Percentiles rank a stretch among this genome's conserved stretches.
These are phyloP conservation scores for Neurospora discreta DNA, from an alignment of 495 filamentous ascomycete genomes.

Conservation along the genomic window DNA sequence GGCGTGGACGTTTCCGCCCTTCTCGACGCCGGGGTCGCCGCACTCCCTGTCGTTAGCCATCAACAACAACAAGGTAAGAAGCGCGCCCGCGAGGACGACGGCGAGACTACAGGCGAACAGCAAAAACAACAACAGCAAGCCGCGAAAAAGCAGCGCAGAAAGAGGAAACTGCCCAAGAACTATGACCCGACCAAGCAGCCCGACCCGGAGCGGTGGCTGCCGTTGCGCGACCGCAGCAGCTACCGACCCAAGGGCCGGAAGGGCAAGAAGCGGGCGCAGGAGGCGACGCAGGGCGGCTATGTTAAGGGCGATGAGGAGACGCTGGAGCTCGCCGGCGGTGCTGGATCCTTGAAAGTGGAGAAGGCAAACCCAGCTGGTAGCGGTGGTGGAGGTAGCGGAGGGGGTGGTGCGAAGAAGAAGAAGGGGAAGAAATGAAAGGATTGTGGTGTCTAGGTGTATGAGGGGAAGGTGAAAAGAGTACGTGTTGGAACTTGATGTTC, in stretches of 20 bases:
- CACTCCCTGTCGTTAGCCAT: constrained; percentile 31
- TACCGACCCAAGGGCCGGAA: constrained; percentile 88
- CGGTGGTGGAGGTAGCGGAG: constrained; percentile 25
- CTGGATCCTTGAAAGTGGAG: constrained; percentile 47
- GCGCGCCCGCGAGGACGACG: constrained; percentile 25
- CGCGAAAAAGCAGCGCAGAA: constrained; percentile 53
- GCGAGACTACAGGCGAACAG: constrained; percentile 21
- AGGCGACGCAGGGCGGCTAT: constrained; percentile 75
- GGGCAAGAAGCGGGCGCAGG: constrained; percentile 68
- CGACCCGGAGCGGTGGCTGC: constrained; percentile 89
- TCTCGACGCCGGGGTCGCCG: constrained; percentile 65
- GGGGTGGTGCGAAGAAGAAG: constrained; percentile 42
- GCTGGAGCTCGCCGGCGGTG: constrained; percentile 50
- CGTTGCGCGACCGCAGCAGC: constrained; percentile 73
- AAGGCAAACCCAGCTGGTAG: constrained; percentile 27
- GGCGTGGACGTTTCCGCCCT: constrained; percentile 59
- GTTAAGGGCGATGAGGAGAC: constrained; percentile 53
- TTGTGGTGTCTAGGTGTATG: too few relatives aligned
- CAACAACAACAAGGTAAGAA: constrained; percentile 15
- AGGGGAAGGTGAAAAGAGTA: neutral
- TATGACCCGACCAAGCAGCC: constrained; percentile 61
- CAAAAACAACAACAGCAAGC: constrained; percentile 51
- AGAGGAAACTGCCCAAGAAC: constrained; percentile 68
- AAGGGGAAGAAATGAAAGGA: constrained; percentile 53
- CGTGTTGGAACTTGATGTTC: neutral